Percentiles rank a stretch among this genome's conserved stretches.
These are phyloP conservation scores for Morella rubra DNA, from an alignment of 306 rosid species.

Conservation along the genomic window DNA sequence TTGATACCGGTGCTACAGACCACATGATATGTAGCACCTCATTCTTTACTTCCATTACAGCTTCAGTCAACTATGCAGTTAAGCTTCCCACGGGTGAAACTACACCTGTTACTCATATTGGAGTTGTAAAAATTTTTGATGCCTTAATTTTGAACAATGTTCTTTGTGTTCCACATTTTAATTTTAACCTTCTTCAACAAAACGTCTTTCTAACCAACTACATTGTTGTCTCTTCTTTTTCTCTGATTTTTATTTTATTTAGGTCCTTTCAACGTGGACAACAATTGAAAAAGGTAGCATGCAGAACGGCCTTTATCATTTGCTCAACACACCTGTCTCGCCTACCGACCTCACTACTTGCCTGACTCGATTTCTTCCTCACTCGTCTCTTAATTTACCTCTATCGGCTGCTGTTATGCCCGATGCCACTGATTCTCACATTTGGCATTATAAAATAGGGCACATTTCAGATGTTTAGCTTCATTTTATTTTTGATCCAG, in stretches of 20 bases:
- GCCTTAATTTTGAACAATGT: no score
- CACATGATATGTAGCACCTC: neutral
- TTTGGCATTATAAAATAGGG: no score
- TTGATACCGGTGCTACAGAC: neutral
- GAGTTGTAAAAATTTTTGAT: neutral
- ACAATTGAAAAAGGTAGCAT: neutral
- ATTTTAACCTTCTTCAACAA: neutral
- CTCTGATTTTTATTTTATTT: neutral
- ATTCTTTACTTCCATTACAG: neutral
- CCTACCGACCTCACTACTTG: neutral
- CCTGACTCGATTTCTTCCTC: neutral
- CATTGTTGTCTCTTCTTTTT: neutral
- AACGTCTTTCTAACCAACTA: neutral
- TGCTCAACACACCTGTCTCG: no score
- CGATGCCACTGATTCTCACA: no score
- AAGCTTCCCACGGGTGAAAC: neutral
- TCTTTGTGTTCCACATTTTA: neutral
- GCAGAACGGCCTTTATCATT: no score
- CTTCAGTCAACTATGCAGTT: fast-evolving
- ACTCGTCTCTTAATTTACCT: no score
- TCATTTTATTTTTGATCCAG: no score
- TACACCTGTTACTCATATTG: neutral
- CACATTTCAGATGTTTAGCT: no score
- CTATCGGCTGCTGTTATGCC: no score
- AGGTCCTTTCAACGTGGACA: neutral